Evolutionary conservation across 352 stramenopile species (phyloP), one percentile per base, ranked within the genome.

Genomic region (Blastocystis sp.): DNA sequence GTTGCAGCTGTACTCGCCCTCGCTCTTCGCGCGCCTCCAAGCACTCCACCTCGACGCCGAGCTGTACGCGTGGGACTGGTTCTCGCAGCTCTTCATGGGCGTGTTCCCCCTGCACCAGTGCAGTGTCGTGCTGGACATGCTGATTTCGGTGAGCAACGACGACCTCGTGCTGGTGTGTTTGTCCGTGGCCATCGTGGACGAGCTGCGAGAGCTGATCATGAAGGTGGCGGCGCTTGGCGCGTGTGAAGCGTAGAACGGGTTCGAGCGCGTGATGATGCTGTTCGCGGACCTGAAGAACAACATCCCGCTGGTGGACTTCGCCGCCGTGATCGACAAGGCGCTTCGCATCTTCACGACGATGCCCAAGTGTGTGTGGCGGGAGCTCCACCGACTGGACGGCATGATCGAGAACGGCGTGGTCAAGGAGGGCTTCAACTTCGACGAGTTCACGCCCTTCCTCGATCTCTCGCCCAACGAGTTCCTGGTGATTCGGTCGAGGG

Each of bases 51-150:
- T 85, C 16, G 74, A 85, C 29, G n/a, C 74, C 0, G 74, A 85
- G 3, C 26, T 85, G 26, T 85, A 85, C 50, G 74, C 39, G 59
- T 85, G 74, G 74, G 74, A 85, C 26, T 85, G 74, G 74, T 85
- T 85, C n/a, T 37, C 66, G 4, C 74, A 85, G 29, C 31, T 67
- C 2, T 85, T 85, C 45, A 85, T 85, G 74, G 50, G 74, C 13
- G 16, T 85, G 1, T 85, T 85, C 29, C 26, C 74, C 0, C 19
- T 69, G 9, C 31, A 62, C 1, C 74, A 85, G 37, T 50, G 31
- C 45, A 39, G 24, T 3, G n/a, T 85, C 21, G 31, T 85, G 33
- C n/a, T 85, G 59, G 74, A 85, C 66, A 26, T 85, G 19, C 60
- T 85, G n/a, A 39, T 85, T 67, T 85, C 74, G 12, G 31, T 85